Evolutionary conservation across 2,329 filamentous ascomycete species (phyloP), one percentile per base, ranked within the genome.

Genomic region (Colletotrichum sp.): DNA sequence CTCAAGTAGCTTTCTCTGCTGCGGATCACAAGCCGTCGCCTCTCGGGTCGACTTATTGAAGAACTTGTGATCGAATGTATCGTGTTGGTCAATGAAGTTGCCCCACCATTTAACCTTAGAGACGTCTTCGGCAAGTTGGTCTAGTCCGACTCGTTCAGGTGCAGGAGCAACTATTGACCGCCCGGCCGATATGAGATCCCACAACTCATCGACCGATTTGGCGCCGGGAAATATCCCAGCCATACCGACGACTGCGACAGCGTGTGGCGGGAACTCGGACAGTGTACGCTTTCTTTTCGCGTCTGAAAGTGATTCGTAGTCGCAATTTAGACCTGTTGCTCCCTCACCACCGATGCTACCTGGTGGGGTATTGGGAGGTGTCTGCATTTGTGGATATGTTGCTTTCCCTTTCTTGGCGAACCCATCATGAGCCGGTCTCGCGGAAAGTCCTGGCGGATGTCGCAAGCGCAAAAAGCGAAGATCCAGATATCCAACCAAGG

Each of bases 221-320:
- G 82, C 83, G 4, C 86, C 86, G 0, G 87, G 86, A 14, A 88
- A 85, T 0, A 86, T 81, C 21, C 87, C 87, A 3, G 84, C 84
- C 76, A 84, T 86, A 34, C 86, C 85, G n/a, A 87, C 78, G 12
- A 87, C 79, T 3, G 85, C 86, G 66, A 87, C 76, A 12, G 76
- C 83, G 34, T 28, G 83, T 79, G 5, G 83, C 82, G 30, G 85
- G 85, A 5, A 87, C 70, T 68, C 80, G 81, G 26, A 82, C 66
- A 3, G 86, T 78, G 26, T 9, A 39, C 18, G 14, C 8, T 32
- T 60, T 30, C 24, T 43, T 60, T 14, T n/a, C 6, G 52, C 9
- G 2, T 28, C 18, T n/a, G 55, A 60, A 26, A 26, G 14, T n/a
- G 12, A n/a, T 7, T 24, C 16, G 18, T 14, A 30, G 14, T n/a